Evolutionary conservation across 164 flowering plant genomes (phyloP).

Genomic region (Litsea cubeba): DNA sequence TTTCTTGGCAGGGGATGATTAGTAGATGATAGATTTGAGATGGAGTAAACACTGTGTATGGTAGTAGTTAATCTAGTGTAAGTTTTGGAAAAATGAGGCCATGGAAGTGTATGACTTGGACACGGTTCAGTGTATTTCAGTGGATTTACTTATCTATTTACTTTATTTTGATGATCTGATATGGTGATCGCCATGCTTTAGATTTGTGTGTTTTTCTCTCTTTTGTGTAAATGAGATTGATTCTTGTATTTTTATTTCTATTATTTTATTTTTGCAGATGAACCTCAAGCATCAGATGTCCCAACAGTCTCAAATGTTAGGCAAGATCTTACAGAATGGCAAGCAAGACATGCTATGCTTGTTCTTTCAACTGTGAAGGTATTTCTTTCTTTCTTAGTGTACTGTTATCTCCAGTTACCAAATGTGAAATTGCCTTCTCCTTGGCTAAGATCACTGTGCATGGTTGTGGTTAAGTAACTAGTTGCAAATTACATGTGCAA

Average conservation of each 20-base stretch:
- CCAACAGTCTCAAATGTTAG: conserved; percentile 76
- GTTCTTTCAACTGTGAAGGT: conserved; percentile 90
- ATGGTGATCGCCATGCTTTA: not conserved
- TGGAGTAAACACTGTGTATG: not conserved
- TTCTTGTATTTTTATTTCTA: too few species aligned
- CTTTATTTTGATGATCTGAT: not conserved
- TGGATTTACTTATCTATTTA: not conserved
- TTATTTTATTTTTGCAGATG: conserved; percentile 45
- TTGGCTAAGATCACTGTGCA: not conserved
- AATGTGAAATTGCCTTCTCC: not conserved
- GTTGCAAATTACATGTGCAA: not conserved
- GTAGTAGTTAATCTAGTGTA: too few species aligned
- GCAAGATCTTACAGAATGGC: conserved; percentile 92
- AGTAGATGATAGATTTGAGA: not conserved
- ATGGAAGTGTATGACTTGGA: too few species aligned
- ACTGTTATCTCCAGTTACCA: not conserved
- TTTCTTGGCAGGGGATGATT: too few species aligned
- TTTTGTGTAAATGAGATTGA: not conserved
- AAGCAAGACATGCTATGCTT: conserved; percentile 77
- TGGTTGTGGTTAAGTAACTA: not conserved
- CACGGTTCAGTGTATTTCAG: not conserved
- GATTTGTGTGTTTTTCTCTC: not conserved
- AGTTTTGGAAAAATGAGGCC: not conserved
- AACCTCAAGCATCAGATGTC: conserved; percentile 49
- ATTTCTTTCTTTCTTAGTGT: not conserved